These are phyloP conservation scores for Astragalus membranaceus DNA, from an alignment of 306 rosid species.

Conservation along the genomic window DNA sequence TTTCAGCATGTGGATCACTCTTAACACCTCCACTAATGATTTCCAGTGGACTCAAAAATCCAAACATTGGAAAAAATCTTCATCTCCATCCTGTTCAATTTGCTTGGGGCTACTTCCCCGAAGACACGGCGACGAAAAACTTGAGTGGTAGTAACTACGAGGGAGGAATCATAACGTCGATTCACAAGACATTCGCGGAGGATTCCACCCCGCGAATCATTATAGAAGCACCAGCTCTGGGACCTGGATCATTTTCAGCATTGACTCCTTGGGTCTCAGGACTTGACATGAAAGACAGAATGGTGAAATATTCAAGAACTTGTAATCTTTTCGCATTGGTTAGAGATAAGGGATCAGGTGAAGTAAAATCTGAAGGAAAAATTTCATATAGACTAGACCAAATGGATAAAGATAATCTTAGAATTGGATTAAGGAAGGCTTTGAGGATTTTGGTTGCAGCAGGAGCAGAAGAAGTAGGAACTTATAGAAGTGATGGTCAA, in stretches of 20 bases:
- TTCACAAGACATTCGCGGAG: conserved; percentile 56
- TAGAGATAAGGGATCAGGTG: conserved; percentile 83
- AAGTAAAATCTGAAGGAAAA: conserved; percentile 43
- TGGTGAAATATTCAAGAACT: conserved; percentile 67
- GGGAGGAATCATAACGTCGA: conserved; percentile 81
- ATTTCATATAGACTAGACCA: conserved; percentile 43
- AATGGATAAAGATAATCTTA: conserved; percentile 60
- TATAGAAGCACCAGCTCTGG: conserved; percentile 63
- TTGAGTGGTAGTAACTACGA: conserved; percentile 48
- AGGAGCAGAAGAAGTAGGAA: conserved; percentile 91
- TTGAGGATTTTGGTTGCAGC: conserved; percentile 77
- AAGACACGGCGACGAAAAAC: conserved; percentile 29
- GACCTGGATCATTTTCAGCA: conserved; percentile 67
- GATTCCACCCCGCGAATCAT: conserved; percentile 37
- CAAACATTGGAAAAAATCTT: conserved; percentile 70
- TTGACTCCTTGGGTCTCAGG: conserved; percentile 76
- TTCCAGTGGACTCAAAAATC: conserved; percentile 69
- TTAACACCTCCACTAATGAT: conserved; percentile 70
- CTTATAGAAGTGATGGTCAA: conserved; percentile 90
- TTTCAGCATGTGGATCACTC: conserved; percentile 78
- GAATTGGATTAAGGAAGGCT: conserved; percentile 55
- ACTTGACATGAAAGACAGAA: conserved; percentile 53
- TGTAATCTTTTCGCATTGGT: conserved; percentile 60
- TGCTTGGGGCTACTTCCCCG: conserved; percentile 84
- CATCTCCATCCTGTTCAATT: conserved; percentile 74